These are phyloP conservation scores for Scleroderma bovista DNA, from an alignment of 768 basidiomycete species.

Conservation along the genomic window DNA sequence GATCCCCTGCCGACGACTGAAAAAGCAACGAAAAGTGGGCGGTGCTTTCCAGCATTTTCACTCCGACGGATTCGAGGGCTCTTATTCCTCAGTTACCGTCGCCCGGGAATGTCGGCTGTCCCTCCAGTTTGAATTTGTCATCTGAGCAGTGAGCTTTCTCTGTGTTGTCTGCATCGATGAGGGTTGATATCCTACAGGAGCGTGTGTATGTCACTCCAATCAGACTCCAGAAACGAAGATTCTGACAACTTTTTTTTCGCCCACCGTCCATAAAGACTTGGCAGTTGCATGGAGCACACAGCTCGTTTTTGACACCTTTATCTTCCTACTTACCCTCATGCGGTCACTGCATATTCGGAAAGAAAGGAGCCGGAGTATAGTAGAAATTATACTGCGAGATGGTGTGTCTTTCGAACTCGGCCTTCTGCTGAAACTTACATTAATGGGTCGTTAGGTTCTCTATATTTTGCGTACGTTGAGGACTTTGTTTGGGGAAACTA, in stretches of 20 bases:
- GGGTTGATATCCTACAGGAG: neutral
- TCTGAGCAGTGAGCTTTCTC: conserved; percentile 4
- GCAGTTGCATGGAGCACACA: conserved; percentile 8
- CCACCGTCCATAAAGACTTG: neutral
- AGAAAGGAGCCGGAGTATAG: conserved; percentile 1
- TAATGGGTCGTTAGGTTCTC: too few species aligned
- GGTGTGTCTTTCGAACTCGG: too few species aligned
- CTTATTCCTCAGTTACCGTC: neutral
- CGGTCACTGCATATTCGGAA: conserved; percentile 5
- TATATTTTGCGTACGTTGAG: conserved; percentile 14
- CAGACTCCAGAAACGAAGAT: neutral
- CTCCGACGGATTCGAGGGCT: neutral
- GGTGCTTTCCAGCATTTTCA: too few species aligned
- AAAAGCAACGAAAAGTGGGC: too few species aligned
- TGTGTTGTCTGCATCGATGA: neutral
- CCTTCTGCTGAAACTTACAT: neutral
- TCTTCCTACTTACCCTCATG: conserved; percentile 18
- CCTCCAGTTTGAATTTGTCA: neutral
- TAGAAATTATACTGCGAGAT: conserved; percentile 12
- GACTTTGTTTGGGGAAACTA: neutral
- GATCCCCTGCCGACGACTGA: neutral
- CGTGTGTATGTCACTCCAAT: neutral
- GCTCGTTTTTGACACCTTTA: conserved; percentile 15
- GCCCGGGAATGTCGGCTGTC: neutral
- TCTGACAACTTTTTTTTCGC: too few species aligned